Conservation (phyloP, 441 rosid species). For the Erysimum cheiri region DNA sequence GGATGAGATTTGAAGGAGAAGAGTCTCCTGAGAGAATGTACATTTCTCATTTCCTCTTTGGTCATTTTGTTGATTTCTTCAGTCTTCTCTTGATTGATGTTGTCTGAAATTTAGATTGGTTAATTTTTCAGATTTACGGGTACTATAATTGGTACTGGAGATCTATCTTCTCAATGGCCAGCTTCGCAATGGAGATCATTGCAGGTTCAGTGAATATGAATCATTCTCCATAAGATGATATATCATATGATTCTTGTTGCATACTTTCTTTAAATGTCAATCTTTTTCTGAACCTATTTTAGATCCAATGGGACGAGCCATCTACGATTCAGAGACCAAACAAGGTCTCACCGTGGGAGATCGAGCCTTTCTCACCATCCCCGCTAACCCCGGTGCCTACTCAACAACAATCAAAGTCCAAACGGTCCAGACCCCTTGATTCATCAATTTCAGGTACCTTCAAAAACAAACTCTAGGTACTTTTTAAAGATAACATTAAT, state of each 20-base stretch:
- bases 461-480: background rate
- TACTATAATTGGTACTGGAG: slow-evolving; percentile 78
- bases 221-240: background rate
- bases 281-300: slow-evolving; percentile 29
- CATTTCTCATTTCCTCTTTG: slow-evolving; percentile 8
- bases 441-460: slow-evolving; percentile 55
- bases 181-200: slow-evolving; percentile 86
- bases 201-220: slow-evolving; percentile 55
- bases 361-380: slow-evolving; percentile 68
- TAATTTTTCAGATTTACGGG: slow-evolving; percentile 70
- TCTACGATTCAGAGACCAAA: slow-evolving; percentile 76
- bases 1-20: slow-evolving; percentile 97
- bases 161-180: slow-evolving; percentile 71
- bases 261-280: slow-evolving; percentile 7
- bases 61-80: slow-evolving; percentile 2
- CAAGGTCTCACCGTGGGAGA: slow-evolving; percentile 95
- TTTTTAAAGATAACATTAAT: background rate
- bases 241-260: background rate
- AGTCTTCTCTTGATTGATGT: slow-evolving; percentile 8
- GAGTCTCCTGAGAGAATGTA: slow-evolving; percentile 95
- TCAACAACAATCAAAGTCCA: slow-evolving; percentile 61
- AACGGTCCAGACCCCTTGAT: slow-evolving; percentile 70
- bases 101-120: background rate
- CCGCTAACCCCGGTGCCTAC: slow-evolving; percentile 39
- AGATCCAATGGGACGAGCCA: slow-evolving; percentile 97